A percentile compares a stretch with the other conserved stretches of the same genome.
Evolutionary conservation across 129 eudicot species (phyloP).

Genomic region (Kitagawia praeruptora): DNA sequence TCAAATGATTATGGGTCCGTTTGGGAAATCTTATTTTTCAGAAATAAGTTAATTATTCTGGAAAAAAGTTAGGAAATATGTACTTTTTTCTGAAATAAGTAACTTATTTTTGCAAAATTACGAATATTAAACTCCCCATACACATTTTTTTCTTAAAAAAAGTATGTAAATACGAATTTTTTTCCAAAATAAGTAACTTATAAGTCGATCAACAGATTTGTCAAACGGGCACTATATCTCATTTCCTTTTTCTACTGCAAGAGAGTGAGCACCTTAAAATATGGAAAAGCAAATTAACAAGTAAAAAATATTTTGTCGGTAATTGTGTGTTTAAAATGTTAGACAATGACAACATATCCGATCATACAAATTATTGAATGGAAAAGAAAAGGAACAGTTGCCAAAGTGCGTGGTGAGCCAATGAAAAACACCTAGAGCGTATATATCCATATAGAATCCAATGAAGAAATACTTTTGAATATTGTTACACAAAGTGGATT

Average conservation of each 20-base stretch:
- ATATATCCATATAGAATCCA: constrained; percentile 1
- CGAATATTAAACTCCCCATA: no score
- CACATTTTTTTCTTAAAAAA: no score
- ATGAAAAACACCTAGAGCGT: background rate
- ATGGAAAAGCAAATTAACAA: background rate
- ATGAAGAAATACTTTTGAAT: background rate
- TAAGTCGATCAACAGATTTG: no score
- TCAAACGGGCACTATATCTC: no score
- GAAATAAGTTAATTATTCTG: no score
- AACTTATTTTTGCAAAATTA: no score
- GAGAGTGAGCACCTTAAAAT: background rate
- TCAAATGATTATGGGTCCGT: no score
- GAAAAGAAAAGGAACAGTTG: background rate
- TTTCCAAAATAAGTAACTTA: no score
- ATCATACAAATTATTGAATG: background rate
- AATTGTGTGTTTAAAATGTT: background rate
- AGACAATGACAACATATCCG: background rate
- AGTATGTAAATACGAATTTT: no score
- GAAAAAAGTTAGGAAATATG: no score
- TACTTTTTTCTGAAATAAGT: no score
- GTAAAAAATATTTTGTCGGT: background rate
- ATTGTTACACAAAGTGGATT: background rate
- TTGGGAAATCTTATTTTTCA: no score
- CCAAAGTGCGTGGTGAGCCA: background rate
- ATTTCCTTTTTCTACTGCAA: background rate